phyloP scores from a whole-genome alignment of 164 flowering plant genomes.

The Liquidambar formosana region DNA sequence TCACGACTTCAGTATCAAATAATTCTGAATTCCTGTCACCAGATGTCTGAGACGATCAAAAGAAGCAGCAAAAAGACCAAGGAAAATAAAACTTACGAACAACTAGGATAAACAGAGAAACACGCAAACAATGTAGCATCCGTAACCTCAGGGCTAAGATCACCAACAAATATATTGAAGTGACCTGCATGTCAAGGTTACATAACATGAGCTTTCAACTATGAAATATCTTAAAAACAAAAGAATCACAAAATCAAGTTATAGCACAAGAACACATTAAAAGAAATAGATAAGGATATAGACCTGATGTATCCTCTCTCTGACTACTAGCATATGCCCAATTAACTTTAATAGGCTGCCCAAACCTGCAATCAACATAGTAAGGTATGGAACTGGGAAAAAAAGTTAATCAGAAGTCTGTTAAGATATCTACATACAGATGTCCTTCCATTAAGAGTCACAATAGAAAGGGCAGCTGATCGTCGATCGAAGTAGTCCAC shows the following conservation, averaged over 20 bases:
- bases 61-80: neutral
- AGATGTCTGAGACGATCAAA: neutral
- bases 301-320: conserved; percentile 74
- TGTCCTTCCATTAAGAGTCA: conserved; percentile 69
- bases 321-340: conserved; percentile 84
- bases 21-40: no score
- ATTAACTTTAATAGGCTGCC: conserved; percentile 80
- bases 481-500: conserved; percentile 71
- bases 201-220: neutral
- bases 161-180: conserved; percentile 89
- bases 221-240: neutral
- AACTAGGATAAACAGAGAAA: conserved; percentile 87
- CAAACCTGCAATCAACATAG: conserved; percentile 52
- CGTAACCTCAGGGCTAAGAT: conserved; percentile 92
- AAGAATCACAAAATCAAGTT: neutral
- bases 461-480: conserved; percentile 70
- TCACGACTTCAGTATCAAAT: neutral
- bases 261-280: neutral
- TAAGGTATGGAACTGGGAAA: neutral
- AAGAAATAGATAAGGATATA: neutral
- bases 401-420: neutral
- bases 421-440: conserved; percentile 39
- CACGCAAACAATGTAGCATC: conserved; percentile 94
- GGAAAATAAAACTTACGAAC: conserved; percentile 74
- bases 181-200: conserved; percentile 54